Percentiles rank a stretch among this genome's conserved stretches.
Conservation (phyloP, 768 basidiomycete species). For the Collybiopsis confluens region DNA sequence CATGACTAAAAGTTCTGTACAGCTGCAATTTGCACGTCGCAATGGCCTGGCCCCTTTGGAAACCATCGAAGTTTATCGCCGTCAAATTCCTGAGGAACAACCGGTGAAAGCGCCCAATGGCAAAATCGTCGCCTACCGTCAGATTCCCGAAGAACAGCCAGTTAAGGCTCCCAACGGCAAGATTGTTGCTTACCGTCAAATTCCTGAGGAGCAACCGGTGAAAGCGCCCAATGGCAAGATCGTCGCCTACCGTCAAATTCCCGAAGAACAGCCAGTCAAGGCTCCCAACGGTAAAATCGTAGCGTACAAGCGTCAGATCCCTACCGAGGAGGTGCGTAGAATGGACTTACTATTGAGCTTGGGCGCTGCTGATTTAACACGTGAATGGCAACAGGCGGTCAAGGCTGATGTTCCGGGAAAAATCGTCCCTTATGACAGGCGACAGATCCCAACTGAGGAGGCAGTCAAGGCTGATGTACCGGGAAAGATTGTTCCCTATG, state of each 20-base stretch:
- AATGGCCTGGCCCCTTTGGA: conserved; percentile 30
- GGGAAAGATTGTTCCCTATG: conserved; percentile 8
- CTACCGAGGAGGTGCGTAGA: background rate
- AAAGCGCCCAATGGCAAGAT: conserved; percentile 24
- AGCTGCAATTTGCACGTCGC: conserved; percentile 29
- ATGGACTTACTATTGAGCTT: background rate
- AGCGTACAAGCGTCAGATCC: conserved; percentile 15
- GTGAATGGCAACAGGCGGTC: conserved; percentile 11
- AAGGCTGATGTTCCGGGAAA: conserved; percentile 24
- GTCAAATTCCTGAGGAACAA: conserved; percentile 24
- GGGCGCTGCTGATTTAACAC: background rate
- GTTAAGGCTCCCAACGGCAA: conserved; percentile 24
- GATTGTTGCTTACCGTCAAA: conserved; percentile 20
- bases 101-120: conserved; percentile 32
- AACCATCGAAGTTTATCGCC: conserved; percentile 1
- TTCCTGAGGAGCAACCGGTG: background rate
- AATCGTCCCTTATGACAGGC: conserved; percentile 21
- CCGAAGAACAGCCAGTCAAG: background rate
- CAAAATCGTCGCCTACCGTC: conserved; percentile 22
- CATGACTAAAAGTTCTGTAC: conserved; percentile 22
- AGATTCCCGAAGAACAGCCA: conserved; percentile 17
- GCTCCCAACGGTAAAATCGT: conserved; percentile 11
- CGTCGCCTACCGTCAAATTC: background rate
- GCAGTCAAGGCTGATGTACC: conserved; percentile 1
- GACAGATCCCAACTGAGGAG: background rate